Percentiles rank a stretch among this genome's conserved stretches.
These are phyloP conservation scores for Phialophora expanda DNA, from an alignment of 2,329 filamentous ascomycete species.

Conservation along the genomic window DNA sequence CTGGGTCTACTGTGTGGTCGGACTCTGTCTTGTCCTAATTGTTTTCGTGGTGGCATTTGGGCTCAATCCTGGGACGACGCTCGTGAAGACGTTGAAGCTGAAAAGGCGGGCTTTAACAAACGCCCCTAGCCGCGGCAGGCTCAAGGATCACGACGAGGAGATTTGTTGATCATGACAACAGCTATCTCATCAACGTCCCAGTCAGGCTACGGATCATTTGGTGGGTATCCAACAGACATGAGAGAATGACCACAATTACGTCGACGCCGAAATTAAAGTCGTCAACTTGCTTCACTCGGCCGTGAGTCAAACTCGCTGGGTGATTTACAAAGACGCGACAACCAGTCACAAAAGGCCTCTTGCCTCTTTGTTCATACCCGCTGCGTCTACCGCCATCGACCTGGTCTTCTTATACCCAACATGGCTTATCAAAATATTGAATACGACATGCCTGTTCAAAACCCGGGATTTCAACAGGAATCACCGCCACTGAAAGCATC, in stretches of 20 bases:
- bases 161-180: not conserved
- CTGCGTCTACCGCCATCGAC: not conserved
- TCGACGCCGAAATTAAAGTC: not conserved
- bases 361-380: not conserved
- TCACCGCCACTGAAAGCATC: not conserved
- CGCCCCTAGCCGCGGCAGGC: conserved; percentile 38
- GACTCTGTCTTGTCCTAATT: conserved; percentile 2
- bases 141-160: not conserved
- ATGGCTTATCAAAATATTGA: not conserved
- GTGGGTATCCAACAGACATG: not conserved
- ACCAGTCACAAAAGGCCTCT: not conserved
- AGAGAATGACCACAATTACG: no score
- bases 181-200: not conserved
- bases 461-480: not conserved
- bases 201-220: not conserved
- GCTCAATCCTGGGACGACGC: conserved; percentile 2
- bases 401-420: not conserved
- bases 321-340: not conserved
- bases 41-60: conserved; percentile 14
- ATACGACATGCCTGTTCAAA: not conserved
- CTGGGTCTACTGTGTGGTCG: conserved; percentile 18
- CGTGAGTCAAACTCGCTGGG: not conserved
- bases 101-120: conserved; percentile 37
- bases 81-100: conserved; percentile 11
- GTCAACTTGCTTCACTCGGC: not conserved